Evolutionary conservation across 164 flowering plant species (phyloP).

Genomic region (Nymphaea colorata): DNA sequence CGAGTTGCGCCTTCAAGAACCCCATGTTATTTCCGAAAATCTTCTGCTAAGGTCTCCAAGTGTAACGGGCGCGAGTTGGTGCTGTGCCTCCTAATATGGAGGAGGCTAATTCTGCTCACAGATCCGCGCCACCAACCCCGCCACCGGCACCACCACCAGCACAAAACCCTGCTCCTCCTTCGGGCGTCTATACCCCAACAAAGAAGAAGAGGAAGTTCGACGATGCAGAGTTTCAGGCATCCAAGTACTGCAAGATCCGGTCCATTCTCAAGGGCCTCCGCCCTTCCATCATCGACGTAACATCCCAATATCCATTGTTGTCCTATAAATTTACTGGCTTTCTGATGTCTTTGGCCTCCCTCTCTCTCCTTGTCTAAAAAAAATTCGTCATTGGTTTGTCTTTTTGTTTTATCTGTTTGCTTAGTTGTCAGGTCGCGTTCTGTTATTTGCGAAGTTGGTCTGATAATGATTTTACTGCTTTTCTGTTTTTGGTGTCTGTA

Average conservation of each 20-base stretch:
- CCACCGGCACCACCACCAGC: background rate
- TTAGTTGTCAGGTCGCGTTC: too few species aligned
- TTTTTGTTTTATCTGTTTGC: too few species aligned
- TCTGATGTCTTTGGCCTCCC: background rate
- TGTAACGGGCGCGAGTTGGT: background rate
- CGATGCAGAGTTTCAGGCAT: background rate
- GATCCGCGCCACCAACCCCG: background rate
- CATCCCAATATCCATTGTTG: background rate
- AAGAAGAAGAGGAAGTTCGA: background rate
- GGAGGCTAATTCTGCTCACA: background rate
- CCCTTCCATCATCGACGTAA: background rate
- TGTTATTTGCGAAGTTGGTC: too few species aligned
- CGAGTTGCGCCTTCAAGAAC: too few species aligned
- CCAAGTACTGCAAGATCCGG: background rate
- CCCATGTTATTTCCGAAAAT: too few species aligned
- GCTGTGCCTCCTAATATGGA: background rate
- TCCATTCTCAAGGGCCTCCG: background rate
- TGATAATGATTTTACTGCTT: too few species aligned
- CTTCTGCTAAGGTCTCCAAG: background rate
- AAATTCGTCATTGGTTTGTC: too few species aligned
- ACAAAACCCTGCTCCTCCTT: background rate
- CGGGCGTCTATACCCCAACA: background rate
- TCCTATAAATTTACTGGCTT: background rate
- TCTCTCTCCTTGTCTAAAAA: background rate
- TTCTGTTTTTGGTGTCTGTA: too few species aligned